Conservation (phyloP, 805 yeast species). For the Saturnispora dispora region DNA sequence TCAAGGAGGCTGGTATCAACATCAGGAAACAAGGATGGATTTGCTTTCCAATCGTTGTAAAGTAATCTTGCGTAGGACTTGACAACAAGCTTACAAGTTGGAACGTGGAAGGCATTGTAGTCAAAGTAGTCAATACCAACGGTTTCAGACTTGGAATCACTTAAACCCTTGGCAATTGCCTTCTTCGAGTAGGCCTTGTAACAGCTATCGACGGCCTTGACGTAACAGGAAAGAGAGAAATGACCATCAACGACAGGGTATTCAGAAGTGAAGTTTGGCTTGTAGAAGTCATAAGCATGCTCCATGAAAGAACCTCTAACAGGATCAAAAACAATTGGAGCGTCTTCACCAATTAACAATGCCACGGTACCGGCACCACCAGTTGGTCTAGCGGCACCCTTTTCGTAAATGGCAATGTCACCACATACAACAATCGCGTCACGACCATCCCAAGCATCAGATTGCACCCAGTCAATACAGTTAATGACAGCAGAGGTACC, state of each 20-base stretch:
- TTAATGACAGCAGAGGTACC: slow-evolving; percentile 94
- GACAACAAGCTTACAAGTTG: slow-evolving; percentile 90
- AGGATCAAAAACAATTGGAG: slow-evolving; percentile 87
- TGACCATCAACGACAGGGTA: slow-evolving; percentile 98
- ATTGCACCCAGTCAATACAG: slow-evolving; percentile 92
- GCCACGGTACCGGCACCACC: slow-evolving; percentile 99
- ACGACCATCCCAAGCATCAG: slow-evolving; percentile 96
- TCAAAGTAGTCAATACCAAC: slow-evolving; percentile 74
- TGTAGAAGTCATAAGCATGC: slow-evolving; percentile 96
- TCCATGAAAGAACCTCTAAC: slow-evolving; percentile 91
- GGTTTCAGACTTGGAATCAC: slow-evolving; percentile 35
- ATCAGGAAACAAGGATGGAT: slow-evolving; percentile 53
- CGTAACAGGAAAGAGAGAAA: slow-evolving; percentile 87
- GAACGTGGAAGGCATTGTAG: slow-evolving; percentile 95
- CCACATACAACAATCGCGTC: slow-evolving; percentile 96
- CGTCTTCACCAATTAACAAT: slow-evolving; percentile 90
- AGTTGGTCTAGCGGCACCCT: slow-evolving; percentile 98
- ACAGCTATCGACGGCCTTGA: slow-evolving; percentile 83
- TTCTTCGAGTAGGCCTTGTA: slow-evolving; percentile 77
- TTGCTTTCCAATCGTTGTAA: slow-evolving; percentile 75
- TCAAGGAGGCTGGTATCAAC: slow-evolving; percentile 44
- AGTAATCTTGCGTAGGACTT: slow-evolving; percentile 89
- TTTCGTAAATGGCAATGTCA: slow-evolving; percentile 93
- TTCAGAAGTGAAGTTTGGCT: slow-evolving; percentile 93
- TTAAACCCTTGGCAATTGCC: slow-evolving; percentile 45